Base-by-base conservation (phyloP, 257 asterid genomes). In the Cruciata laevipes region DNA sequence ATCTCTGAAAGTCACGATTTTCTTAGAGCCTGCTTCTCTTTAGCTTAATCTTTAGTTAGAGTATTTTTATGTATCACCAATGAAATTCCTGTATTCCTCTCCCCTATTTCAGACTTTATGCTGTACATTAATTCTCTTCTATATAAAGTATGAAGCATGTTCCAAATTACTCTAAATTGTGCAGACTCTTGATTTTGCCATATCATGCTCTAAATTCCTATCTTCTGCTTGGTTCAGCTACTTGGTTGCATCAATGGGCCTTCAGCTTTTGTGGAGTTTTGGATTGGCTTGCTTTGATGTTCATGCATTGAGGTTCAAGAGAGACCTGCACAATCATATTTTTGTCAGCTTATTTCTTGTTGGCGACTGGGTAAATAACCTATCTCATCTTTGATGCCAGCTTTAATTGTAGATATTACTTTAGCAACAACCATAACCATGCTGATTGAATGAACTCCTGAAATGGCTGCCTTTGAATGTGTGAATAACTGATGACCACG, bases 181-280 rank as follows among this genome's bases (percentile, higher is more conserved):
- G 61, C 35, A 7, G 16, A 42, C 18, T 44, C 24, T 49, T 7
- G 1, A 3, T 30, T 42, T 23, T 21, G 27, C 12, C 33, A n/a
- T 18, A 61, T 12, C 38, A 24, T 58, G 56, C 20, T 68, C 68
- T 44, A 33, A 27, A 65, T 37, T 2, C 33, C 25, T 68, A 0
- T 31, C 49, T 17, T 27, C 21, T 64, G 35, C 61, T 53, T 76
- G 76, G 35, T 61, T 60, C 98, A 89, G 98, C 83, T 91, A 89
- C 81, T 80, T 91, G 79, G 84, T 91, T 53, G 98, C 98, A 71
- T 84, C 96, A 9, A 91, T 91, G 98, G 96, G 98, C 76, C 92
- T 91, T 78, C 96, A 89, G 82, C 79, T 87, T 57, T 65, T 89
- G 81, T 91, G 98, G 98, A 87, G 98, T 83, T 87, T 86, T 67